phyloP scores from a whole-genome alignment of 495 filamentous ascomycete species.

The Neurospora sp. region DNA sequence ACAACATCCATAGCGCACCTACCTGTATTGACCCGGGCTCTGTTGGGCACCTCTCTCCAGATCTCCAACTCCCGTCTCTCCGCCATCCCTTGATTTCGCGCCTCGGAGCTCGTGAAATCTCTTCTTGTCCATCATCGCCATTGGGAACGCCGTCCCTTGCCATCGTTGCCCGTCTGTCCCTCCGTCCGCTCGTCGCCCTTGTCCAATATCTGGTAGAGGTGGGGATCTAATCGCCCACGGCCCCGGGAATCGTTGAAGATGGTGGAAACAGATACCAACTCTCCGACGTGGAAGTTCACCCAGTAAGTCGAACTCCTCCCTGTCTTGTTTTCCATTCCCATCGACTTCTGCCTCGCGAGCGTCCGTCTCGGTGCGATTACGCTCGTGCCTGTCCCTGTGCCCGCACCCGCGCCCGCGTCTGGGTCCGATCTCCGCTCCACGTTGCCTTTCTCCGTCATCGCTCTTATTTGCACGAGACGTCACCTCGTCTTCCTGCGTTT shows the following conservation, averaged over 20 bases:
- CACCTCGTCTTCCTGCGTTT: not conserved
- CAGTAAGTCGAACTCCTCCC: slow-evolving; percentile 60
- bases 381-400: not conserved
- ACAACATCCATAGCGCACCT: not conserved
- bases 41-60: not conserved
- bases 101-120: slow-evolving; percentile 3
- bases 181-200: slow-evolving; percentile 10
- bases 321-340: not conserved
- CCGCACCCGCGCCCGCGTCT: not conserved
- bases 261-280: slow-evolving; percentile 88
- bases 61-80: not conserved
- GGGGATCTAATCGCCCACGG: slow-evolving; percentile 12
- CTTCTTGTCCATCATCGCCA: slow-evolving; percentile 5
- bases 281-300: slow-evolving; percentile 99
- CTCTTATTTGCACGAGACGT: not conserved
- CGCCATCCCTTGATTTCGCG: not conserved
- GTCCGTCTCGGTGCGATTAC: not conserved
- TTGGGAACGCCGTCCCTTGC: not conserved
- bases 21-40: not conserved
- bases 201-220: slow-evolving; percentile 15
- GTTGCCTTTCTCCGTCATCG: not conserved
- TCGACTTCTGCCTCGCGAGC: not conserved
- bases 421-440: not conserved
- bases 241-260: slow-evolving; percentile 48
- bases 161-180: slow-evolving; percentile 4